These are phyloP conservation scores for Dendrocalamus latiflorus DNA, from an alignment of 202 grass and related monocot species.

Conservation along the genomic window DNA sequence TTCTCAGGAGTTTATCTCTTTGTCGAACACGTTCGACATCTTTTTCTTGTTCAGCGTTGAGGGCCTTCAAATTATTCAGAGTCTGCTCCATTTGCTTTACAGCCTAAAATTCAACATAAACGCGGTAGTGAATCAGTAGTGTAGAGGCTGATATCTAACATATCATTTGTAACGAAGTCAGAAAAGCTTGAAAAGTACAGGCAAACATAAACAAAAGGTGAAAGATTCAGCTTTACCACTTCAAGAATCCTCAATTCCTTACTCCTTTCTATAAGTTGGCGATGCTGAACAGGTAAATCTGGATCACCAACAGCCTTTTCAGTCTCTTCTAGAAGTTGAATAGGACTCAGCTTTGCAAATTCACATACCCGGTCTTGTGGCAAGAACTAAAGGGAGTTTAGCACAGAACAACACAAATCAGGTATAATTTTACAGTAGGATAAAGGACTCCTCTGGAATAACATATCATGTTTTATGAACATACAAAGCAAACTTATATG, in stretches of 20 bases:
- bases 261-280: constrained; percentile 61
- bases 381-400: constrained; percentile 58
- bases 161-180: neutral
- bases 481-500: neutral
- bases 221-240: constrained; percentile 47
- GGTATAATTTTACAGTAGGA: neutral
- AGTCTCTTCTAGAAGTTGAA: constrained; percentile 89
- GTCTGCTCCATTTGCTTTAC: constrained; percentile 72
- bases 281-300: constrained; percentile 73
- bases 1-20: constrained; percentile 62
- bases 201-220: neutral
- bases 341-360: constrained; percentile 83
- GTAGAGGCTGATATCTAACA: neutral
- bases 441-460: neutral
- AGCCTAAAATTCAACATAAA: constrained; percentile 41
- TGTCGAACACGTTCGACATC: constrained; percentile 78
- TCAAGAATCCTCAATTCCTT: constrained; percentile 59
- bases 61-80: constrained; percentile 72
- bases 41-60: constrained; percentile 80
- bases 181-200: constrained; percentile 16
- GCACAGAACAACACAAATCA: constrained; percentile 13
- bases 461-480: neutral
- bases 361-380: constrained; percentile 87
- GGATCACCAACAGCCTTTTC: constrained; percentile 87
- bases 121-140: neutral